Percentiles rank a stretch among this genome's conserved stretches.
phyloP scores from a whole-genome alignment of 805 yeast species.

The Myxozyma sirexii region DNA sequence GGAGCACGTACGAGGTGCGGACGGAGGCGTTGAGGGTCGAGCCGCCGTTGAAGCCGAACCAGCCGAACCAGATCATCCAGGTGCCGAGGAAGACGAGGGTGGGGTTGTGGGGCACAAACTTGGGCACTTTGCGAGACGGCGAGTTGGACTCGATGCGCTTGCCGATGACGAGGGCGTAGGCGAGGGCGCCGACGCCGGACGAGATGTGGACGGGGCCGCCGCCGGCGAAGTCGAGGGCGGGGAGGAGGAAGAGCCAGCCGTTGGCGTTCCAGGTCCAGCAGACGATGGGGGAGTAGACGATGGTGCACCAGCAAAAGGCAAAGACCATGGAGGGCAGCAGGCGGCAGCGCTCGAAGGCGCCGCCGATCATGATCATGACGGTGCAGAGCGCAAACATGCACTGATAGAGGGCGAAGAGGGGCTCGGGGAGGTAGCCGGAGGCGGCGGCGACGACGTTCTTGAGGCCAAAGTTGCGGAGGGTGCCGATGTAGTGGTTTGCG shows the following conservation, averaged over 20 bases:
- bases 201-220: conserved; percentile 98
- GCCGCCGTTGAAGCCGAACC: conserved; percentile 99
- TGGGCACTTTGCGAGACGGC: conserved; percentile 11
- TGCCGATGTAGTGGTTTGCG: conserved; percentile 74
- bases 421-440: conserved; percentile 74
- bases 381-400: conserved; percentile 96
- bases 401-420: conserved; percentile 86
- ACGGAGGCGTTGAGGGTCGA: conserved; percentile 91
- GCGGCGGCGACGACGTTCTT: conserved; percentile 83
- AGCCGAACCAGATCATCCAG: conserved; percentile 94
- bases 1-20: conserved; percentile 92
- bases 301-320: conserved; percentile 89
- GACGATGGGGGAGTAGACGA: conserved; percentile 94
- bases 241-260: conserved; percentile 86
- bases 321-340: conserved; percentile 96
- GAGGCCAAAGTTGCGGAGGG: conserved; percentile 76
- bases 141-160: conserved; percentile 64
- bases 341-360: conserved; percentile 96
- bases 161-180: conserved; percentile 90
- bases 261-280: conserved; percentile 96
- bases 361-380: conserved; percentile 93
- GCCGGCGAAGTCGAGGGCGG: conserved; percentile 95
- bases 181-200: conserved; percentile 92
- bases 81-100: conserved; percentile 90
- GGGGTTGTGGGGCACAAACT: conserved; percentile 74